These are phyloP conservation scores for Abrus pulchellus DNA, from an alignment of 306 rosid genomes.

Conservation along the genomic window DNA sequence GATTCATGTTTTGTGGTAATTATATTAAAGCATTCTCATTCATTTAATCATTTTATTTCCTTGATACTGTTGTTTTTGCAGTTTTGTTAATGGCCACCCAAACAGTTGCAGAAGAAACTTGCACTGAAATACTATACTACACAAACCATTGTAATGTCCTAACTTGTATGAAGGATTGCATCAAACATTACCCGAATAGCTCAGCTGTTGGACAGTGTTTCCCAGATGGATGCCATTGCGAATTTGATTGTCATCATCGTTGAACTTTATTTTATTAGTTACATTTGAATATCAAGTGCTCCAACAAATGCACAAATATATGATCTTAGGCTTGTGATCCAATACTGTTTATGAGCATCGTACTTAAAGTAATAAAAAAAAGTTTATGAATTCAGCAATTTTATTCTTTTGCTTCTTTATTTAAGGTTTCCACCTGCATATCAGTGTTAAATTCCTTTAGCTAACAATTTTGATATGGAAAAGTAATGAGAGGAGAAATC, in stretches of 20 bases:
- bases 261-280: neutral
- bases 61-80: neutral
- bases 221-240: slow-evolving; percentile 6
- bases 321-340: no score
- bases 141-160: neutral
- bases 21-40: no score
- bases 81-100: neutral
- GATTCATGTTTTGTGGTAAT: neutral
- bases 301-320: no score
- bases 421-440: no score
- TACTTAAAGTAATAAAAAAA: no score
- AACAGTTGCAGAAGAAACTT: neutral
- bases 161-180: neutral
- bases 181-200: neutral
- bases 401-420: no score
- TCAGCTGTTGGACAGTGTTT: neutral
- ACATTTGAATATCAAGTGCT: no score
- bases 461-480: no score
- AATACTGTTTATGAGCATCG: no score
- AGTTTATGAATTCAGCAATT: no score
- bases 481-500: no score
- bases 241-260: neutral
- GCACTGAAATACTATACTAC: neutral
- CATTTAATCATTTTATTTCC: neutral
- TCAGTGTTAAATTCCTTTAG: no score